A percentile compares a stretch with the other conserved stretches of the same genome.
Conservation (phyloP, 2,329 filamentous ascomycete genomes). For the Ceratocystis cubensis region DNA sequence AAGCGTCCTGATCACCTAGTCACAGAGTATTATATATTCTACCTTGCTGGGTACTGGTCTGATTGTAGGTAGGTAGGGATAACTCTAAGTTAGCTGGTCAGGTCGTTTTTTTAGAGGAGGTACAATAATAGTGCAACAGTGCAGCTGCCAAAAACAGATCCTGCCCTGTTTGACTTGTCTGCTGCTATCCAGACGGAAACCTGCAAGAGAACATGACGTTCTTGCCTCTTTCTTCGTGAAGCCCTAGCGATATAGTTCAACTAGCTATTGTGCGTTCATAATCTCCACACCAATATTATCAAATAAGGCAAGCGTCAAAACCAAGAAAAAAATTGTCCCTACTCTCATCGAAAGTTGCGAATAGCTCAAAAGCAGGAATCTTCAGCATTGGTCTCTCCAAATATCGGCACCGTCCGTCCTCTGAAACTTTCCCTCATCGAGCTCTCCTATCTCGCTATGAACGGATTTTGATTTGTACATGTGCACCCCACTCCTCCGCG, state of each 20-base stretch:
- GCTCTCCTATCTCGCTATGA: not conserved
- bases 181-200: not conserved
- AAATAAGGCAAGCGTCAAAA: not conserved
- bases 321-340: too few relatives aligned
- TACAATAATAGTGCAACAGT: not conserved
- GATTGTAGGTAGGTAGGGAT: too few relatives aligned
- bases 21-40: too few relatives aligned
- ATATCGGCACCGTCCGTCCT: not conserved
- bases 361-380: too few relatives aligned
- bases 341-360: too few relatives aligned
- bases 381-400: too few relatives aligned
- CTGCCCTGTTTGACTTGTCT: not conserved
- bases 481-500: not conserved
- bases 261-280: not conserved
- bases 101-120: not conserved
- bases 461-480: constrained; percentile 1
- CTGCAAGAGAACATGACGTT: not conserved
- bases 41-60: too few relatives aligned
- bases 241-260: not conserved
- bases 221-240: not conserved
- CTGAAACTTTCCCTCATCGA: not conserved
- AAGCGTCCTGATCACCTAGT: too few relatives aligned
- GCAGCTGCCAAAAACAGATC: not conserved
- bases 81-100: too few relatives aligned
- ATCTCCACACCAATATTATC: not conserved